Evolutionary conservation across 768 basidiomycete species (phyloP), one percentile per base, ranked within the genome.

Genomic region (Candolleomyces aberdarensis): DNA sequence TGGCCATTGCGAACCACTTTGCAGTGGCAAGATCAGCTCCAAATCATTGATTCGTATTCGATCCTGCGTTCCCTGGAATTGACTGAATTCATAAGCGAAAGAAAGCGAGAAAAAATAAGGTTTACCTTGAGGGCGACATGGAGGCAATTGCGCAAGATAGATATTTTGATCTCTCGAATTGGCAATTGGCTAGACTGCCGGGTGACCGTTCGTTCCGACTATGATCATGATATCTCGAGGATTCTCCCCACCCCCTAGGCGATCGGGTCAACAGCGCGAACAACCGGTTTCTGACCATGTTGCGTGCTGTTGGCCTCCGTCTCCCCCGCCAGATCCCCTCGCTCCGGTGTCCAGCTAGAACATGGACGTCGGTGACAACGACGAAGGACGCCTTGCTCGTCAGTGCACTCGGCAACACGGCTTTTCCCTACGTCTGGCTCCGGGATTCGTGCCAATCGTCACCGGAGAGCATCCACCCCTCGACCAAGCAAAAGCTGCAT

Each of bases 361-460:
- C 62, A 7, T 75, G 74, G 74, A 72, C 74, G 19, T 69, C 71
- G 7, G 53, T 73, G 13, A 69, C 70, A 13, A 67, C 64, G 11
- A 56, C 65, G 10, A 58, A 66, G 31, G 66, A 74, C 41, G 66
- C 67, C 5, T 60, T 80, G 31, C 74, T 73, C 0, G 65, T 83
- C 49, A 72, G 78, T 59, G 68, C 76, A 0, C 70, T 86, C 11
- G 74, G 76, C 19, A 65, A 67, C n/a, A 66, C 78, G 29, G 69
- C 73, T 10, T 85, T 92, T 64, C 82, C 90, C 0, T 87, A 83
- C 67, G 73, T 85, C 58, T 95, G 92, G 87, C 82, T 98, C 10
- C 86, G 94, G 22, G 95, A 98, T 67, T 83, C 90, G 0, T 97
- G 94, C 65, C 85, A 83, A 60, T 56, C 57, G 22, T 93, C 89